phyloP scores from a whole-genome alignment of 345 rosid species.

The Leavenworthia alabamica region DNA sequence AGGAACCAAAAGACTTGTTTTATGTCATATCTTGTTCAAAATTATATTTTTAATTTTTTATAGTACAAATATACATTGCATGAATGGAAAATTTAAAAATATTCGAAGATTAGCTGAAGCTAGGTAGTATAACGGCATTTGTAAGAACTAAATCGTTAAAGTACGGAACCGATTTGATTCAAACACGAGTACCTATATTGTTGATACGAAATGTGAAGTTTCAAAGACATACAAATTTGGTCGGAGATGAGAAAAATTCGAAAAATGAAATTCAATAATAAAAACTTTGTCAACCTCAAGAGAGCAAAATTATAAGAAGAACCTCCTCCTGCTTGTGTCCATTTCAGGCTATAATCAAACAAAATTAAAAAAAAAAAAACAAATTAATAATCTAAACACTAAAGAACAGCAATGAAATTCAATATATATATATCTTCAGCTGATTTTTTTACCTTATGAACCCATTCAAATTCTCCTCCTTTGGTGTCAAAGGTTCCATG shows the following conservation, averaged over 20 bases:
- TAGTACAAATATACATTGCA: no score
- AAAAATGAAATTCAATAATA: not conserved
- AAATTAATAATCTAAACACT: not conserved
- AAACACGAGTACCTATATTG: not conserved
- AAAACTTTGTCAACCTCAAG: not conserved
- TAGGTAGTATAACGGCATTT: not conserved
- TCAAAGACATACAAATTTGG: not conserved
- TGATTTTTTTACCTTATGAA: constrained; percentile 61
- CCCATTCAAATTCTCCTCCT: constrained; percentile 94
- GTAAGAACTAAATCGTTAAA: no score
- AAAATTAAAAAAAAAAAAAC: not conserved
- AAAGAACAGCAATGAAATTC: not conserved
- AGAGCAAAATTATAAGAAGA: constrained; percentile 52
- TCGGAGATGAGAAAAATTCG: not conserved
- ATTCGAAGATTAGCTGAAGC: no score
- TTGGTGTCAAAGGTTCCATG: constrained; percentile 86
- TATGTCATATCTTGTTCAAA: no score
- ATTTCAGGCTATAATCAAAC: constrained; percentile 61
- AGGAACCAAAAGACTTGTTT: no score
- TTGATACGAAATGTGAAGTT: not conserved
- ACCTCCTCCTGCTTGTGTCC: constrained; percentile 95
- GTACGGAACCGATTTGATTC: not conserved
- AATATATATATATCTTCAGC: constrained; percentile 37
- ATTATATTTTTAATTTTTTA: no score
- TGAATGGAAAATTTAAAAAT: no score